Base-by-base conservation (phyloP, 2,329 filamentous ascomycete species). In the Exophiala aquamarina region DNA sequence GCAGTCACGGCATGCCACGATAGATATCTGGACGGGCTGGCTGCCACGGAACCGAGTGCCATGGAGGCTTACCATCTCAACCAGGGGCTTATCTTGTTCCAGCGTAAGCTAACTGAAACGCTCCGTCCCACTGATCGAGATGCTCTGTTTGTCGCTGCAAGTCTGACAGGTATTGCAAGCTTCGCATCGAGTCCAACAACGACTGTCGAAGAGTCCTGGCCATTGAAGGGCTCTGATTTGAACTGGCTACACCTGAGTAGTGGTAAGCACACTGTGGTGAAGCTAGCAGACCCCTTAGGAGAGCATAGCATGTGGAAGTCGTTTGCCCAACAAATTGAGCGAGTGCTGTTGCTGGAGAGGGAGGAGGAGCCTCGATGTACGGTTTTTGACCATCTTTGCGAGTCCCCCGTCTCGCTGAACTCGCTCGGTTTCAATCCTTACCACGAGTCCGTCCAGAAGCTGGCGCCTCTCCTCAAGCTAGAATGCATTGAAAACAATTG, bases 181-280 rank as follows among this genome's bases (percentile, higher is more conserved):
- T 73, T 75, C 49, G 63, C 70, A 0, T 68, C 65, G 2, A 62
- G 69, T 0, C 69, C 75, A 35, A 66, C 66, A 2, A 41, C 40
- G 37, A 61, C 65, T 0, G 66, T 76, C 0, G 62, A 72, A 40
- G 61, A 76, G 44, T 69, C 75, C 2, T 86, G 81, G 81, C 82
- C 82, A 0, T 63, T 85, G 2, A 74, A 69, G 29, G 65, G 65
- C 1, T 58, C 64, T 1, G 77, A 83, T 51, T 66, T 84, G 1
- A 70, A 78, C 56, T 86, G 81, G 82, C 59, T 84, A 2, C 75
- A 68, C 40, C 71, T 84, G 60, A 73, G 69, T 47, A 71, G 77
- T 10, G 77, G 78, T 0, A 84, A 84, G 62, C 71, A 68, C 43
- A 69, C 71, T 3, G 66, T 84, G 1, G 82, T 74, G 72, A 59